Evolutionary conservation across 1,284 basidiomycete genomes (phyloP), one percentile per base, ranked within the genome.

Genomic region (Exobasidium rhododendri): DNA sequence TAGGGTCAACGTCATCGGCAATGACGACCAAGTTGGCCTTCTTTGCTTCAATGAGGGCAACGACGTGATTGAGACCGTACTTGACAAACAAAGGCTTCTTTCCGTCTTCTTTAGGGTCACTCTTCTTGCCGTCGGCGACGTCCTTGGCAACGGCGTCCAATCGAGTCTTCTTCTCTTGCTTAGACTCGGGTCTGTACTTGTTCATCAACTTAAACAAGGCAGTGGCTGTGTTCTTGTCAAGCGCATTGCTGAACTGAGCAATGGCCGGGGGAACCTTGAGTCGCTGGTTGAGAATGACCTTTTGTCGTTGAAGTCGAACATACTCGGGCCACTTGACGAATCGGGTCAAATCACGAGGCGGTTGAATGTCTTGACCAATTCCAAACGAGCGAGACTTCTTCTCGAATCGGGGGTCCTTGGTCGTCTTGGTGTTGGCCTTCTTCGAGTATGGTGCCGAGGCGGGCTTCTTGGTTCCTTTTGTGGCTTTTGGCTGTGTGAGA

Each of bases 281-380:
- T 80, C 94, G 92, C 85, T 97, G 93, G 87, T 91, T 85, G 70
- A 98, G 89, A 84, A 98, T 96, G 80, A 97, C 92, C 85, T 94
- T 96, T 83, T 97, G 94, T 82, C 94, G 89, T 83, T 98, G 94
- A 66, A 97, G 89, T 81, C 92, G 92, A 75, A 98, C 88, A 81
- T 98, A 98, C 84, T 94, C 92, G 74, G 94, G 94, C 94, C 94
- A 98, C 84, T 97, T 97, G 84, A 97, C 92, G 84, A 97, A 97
- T 82, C 94, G 92, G 69, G 92, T 96, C 71, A 97, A 84, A 84
- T 98, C 94, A 65, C 86, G 87, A 82, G 86, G 86, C 78, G 89
- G 94, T 79, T 89, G 91, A 79, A 97, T 87, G 83, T 96, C 91
- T 84, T 94, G 92, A 80, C 93, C 94, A 70, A 97, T 94, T 81